Evolutionary conservation across 345 rosid genomes (phyloP), one percentile per base, ranked within the genome.

Genomic region (Corchorus capsularis): DNA sequence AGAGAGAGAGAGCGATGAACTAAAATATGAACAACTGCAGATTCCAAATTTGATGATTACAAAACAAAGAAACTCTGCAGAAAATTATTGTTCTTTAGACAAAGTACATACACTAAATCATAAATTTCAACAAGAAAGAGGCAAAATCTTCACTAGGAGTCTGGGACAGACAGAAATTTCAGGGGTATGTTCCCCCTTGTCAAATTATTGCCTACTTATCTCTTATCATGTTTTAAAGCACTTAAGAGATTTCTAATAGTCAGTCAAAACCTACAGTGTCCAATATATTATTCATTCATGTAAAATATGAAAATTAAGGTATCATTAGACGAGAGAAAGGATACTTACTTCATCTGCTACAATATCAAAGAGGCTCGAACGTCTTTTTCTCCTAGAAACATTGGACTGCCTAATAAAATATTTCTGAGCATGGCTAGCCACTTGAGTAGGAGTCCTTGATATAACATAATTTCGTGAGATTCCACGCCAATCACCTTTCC

Each of bases 401-500:
- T 89, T 92, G 79, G 85, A 86, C 77, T 94, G 99, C 74, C 98
- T 83, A 76, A 94, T 92, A 80, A 96, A 96, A 77, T 94, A 91
- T 82, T 96, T 96, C 77, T 96, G 99, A 69, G 99, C 99, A 84
- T 96, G 99, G 76, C 99, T 96, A 71, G 99, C 99, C 32, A 96
- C 99, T 83, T 96, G 99, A 14, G 99, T 96, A 22, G 99, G 99
- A 34, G 99, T 91, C 87, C 98, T 87, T 9, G 97, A 85, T 22
- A 90, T 83, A 75, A 96, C 99, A 83, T 80, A 96, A 74, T 87
- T 96, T 47, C 97, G 87, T 0, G 99, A 92, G 84, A 96, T 96
- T 61, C 99, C 99, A 80, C 99, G 87, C 99, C 99, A 96, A 80
- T 96, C 99, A 59, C 99, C 99, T 90, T 96, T 96, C 10, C 99